phyloP scores from a whole-genome alignment of 768 basidiomycete genomes.

The Xerocomellus intermedius region DNA sequence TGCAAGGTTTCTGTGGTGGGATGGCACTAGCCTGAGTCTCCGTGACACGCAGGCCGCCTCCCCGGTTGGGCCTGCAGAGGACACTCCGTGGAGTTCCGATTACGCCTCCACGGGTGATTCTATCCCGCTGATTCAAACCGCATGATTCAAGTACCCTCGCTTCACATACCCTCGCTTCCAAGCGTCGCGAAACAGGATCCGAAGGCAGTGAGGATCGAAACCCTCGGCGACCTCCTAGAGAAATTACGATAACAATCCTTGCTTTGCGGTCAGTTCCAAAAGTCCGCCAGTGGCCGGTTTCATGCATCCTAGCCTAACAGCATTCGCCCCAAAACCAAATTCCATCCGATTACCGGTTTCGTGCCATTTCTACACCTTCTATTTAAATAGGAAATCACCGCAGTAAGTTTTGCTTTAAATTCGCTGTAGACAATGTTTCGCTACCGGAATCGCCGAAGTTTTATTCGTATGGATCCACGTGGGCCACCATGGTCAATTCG shows the following conservation, averaged over 20 bases:
- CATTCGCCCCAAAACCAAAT: constrained; percentile 1
- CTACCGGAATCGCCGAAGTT: background rate
- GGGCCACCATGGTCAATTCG: background rate
- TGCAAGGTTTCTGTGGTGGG: background rate
- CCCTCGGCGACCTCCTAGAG: constrained; percentile 10
- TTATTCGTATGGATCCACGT: background rate
- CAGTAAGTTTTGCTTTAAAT: background rate
- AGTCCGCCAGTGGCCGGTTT: constrained; percentile 9
- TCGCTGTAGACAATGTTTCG: background rate
- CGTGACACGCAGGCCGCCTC: constrained; percentile 1
- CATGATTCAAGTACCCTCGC: constrained; percentile 11
- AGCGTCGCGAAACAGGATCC: constrained; percentile 22
- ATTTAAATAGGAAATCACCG: constrained; percentile 1
- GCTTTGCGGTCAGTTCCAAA: too few relatives aligned
- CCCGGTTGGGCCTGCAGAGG: background rate
- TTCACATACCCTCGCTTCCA: constrained; percentile 20
- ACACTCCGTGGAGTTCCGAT: constrained; percentile 26
- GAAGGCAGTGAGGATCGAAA: constrained; percentile 20
- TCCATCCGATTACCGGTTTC: constrained; percentile 9
- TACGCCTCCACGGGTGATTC: constrained; percentile 7
- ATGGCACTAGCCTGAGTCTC: background rate
- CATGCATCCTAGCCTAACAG: constrained; percentile 12
- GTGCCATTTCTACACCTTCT: background rate
- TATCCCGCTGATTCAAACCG: background rate
- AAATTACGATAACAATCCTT: background rate